Evolutionary conservation across 805 yeast species (phyloP).

Genomic region (Nakazawaea peltata): DNA sequence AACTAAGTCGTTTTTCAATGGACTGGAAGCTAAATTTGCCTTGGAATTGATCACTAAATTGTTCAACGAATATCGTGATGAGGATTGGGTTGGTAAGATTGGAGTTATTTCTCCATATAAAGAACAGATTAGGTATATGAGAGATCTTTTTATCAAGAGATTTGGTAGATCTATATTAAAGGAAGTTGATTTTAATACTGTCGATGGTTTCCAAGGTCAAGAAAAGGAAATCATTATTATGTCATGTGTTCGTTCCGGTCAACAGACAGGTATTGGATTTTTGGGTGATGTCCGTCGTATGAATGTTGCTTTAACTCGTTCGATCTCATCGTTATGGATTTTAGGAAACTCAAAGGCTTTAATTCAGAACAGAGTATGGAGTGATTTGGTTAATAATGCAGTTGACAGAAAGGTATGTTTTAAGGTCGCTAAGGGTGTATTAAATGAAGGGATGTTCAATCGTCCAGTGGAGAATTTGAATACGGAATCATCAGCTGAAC

Average conservation of each 20-base stretch:
- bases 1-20: slow-evolving; percentile 67
- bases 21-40: slow-evolving; percentile 65
- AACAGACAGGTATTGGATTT: slow-evolving; percentile 72
- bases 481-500: no score
- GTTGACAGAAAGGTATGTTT: slow-evolving; percentile 29
- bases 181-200: slow-evolving; percentile 83
- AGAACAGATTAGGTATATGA: slow-evolving; percentile 65
- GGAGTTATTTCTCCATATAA: slow-evolving; percentile 95
- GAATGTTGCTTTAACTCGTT: slow-evolving; percentile 97
- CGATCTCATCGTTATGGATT: slow-evolving; percentile 87
- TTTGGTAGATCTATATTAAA: slow-evolving; percentile 58
- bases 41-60: slow-evolving; percentile 55
- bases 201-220: slow-evolving; percentile 98
- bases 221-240: slow-evolving; percentile 90
- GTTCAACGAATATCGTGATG: slow-evolving; percentile 35
- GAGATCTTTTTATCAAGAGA: slow-evolving; percentile 43
- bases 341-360: slow-evolving; percentile 74
- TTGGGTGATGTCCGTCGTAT: slow-evolving; percentile 86
- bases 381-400: slow-evolving; percentile 59
- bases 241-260: slow-evolving; percentile 90
- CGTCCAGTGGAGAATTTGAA: no score
- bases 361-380: slow-evolving; percentile 64
- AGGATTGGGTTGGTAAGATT: slow-evolving; percentile 60
- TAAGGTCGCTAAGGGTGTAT: slow-evolving; percentile 19
- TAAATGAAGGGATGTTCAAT: no score